Percentiles rank a stretch among this genome's conserved stretches.
phyloP scores from a whole-genome alignment of 2,329 filamentous ascomycete genomes.

The Penicillium hesseltinei region DNA sequence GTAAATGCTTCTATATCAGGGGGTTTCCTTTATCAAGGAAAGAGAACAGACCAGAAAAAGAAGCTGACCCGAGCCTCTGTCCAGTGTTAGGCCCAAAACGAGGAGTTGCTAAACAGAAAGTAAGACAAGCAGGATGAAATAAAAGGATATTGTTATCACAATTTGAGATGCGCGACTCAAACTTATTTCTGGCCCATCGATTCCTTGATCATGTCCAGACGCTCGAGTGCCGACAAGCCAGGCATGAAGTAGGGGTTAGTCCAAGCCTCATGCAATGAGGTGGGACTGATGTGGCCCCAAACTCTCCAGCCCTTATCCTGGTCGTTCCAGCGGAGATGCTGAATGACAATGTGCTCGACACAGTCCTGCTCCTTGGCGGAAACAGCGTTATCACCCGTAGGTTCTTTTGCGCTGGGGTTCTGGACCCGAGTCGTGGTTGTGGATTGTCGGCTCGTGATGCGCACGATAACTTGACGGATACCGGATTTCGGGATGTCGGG shows the following conservation, averaged over 20 bases:
- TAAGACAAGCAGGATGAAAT: not conserved
- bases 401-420: not conserved
- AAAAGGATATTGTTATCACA: not conserved
- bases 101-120: not conserved
- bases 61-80: not conserved
- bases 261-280: constrained; percentile 39
- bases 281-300: constrained; percentile 50
- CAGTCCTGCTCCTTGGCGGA: constrained; percentile 43
- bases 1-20: constrained; percentile 6
- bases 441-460: constrained; percentile 40
- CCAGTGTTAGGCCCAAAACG: not conserved
- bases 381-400: constrained; percentile 8
- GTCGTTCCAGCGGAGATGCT: constrained; percentile 45
- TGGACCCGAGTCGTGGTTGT: constrained; percentile 25
- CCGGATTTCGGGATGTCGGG: constrained; percentile 40
- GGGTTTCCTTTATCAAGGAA: not conserved
- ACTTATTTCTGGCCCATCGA: constrained; percentile 12
- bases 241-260: constrained; percentile 36
- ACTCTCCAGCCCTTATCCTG: constrained; percentile 48
- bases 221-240: constrained; percentile 36
- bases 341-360: constrained; percentile 53
- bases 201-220: constrained; percentile 34
- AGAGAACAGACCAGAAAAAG: not conserved
- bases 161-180: not conserved
- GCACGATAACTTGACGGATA: constrained; percentile 41